These are phyloP conservation scores for Pythium folliculosum DNA, from an alignment of 352 stramenopile species.

Conservation along the genomic window DNA sequence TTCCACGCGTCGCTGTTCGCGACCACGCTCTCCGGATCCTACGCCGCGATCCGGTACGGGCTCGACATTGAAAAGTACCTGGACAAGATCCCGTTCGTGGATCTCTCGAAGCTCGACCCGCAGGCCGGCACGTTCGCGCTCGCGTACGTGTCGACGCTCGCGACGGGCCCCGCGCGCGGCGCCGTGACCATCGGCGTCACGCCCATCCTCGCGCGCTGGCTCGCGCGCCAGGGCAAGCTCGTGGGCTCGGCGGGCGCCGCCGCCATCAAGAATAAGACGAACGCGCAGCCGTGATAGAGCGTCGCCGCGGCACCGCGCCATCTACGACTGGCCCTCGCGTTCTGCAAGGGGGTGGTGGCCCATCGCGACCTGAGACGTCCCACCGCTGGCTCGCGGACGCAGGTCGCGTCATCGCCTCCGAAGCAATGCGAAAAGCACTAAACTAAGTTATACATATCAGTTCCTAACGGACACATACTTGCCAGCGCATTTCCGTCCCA, in stretches of 20 bases:
- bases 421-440: neutral
- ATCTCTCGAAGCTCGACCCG: slow-evolving; percentile 67
- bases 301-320: too few relatives aligned
- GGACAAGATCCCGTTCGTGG: slow-evolving; percentile 67
- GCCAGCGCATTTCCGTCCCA: neutral
- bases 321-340: neutral
- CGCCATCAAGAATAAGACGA: slow-evolving; percentile 26
- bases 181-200: slow-evolving; percentile 73
- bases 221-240: slow-evolving; percentile 39
- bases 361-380: neutral
- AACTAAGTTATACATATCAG: slow-evolving; percentile 2
- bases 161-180: slow-evolving; percentile 69
- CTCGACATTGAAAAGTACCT: slow-evolving; percentile 61
- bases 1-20: slow-evolving; percentile 93
- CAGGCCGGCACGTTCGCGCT: slow-evolving; percentile 69
- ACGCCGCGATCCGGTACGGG: slow-evolving; percentile 66
- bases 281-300: neutral
- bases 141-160: slow-evolving; percentile 93
- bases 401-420: neutral
- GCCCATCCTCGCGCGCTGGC: slow-evolving; percentile 68
- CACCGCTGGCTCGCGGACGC: neutral
- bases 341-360: neutral
- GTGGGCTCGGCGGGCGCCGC: slow-evolving; percentile 23
- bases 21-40: slow-evolving; percentile 91
- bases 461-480: neutral